Evolutionary conservation across 345 rosid genomes (phyloP).

Genomic region (Salix arbutifolia): DNA sequence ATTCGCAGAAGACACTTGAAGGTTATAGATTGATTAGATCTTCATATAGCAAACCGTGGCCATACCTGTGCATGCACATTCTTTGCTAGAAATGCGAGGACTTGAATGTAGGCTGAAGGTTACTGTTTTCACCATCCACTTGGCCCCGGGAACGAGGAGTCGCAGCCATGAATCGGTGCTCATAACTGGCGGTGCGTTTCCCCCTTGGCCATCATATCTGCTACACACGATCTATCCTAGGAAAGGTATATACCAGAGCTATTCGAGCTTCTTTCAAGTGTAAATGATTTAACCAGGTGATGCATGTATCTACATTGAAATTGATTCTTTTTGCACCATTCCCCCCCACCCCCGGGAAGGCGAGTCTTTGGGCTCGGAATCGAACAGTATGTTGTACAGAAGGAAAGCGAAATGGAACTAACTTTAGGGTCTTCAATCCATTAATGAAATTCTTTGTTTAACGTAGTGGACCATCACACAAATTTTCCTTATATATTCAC

Average conservation of each 20-base stretch:
- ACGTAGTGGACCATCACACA: neutral
- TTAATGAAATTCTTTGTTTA: neutral
- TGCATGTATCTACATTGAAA: neutral
- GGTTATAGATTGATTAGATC: conserved; percentile 10
- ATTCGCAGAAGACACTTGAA: conserved; percentile 75
- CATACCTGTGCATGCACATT: conserved; percentile 18
- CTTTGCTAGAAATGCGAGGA: conserved; percentile 14
- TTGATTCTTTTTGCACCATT: conserved; percentile 25
- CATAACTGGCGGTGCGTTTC: neutral
- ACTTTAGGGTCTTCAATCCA: neutral
- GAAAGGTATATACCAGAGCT: conserved; percentile 13
- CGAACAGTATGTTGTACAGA: conserved; percentile 12
- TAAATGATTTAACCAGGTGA: conserved; percentile 26
- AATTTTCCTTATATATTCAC: neutral
- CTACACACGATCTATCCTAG: conserved; percentile 14
- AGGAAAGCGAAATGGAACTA: conserved; percentile 3
- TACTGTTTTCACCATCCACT: neutral
- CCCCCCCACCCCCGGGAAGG: conserved; percentile 6
- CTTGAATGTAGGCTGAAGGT: neutral
- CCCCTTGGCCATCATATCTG: conserved; percentile 12
- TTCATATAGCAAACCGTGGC: conserved; percentile 18
- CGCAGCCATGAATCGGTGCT: neutral
- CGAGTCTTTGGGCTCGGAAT: neutral
- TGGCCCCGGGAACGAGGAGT: conserved; percentile 1
- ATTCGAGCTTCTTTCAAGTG: conserved; percentile 21